Evolutionary conservation across 441 rosid genomes (phyloP).

Genomic region (Corymbia calophylla): DNA sequence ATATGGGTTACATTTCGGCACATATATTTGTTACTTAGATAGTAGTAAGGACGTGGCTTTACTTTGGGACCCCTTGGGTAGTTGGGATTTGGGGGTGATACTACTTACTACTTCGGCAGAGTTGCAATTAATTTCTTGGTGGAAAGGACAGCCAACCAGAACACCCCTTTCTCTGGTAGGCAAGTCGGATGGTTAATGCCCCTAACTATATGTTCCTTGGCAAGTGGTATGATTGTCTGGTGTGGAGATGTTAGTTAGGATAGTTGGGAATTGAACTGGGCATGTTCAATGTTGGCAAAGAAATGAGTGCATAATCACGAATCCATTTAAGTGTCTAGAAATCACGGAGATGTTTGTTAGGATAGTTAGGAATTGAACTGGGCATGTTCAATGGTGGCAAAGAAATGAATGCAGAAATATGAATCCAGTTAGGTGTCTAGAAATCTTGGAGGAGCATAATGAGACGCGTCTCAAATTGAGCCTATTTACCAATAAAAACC

Average conservation of each 20-base stretch:
- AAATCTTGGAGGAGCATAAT: background rate
- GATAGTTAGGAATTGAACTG: background rate
- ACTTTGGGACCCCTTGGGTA: background rate
- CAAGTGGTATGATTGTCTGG: background rate
- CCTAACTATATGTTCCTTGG: background rate
- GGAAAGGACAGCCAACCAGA: background rate
- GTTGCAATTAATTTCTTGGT: background rate
- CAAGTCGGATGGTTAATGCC: background rate
- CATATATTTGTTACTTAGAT: background rate
- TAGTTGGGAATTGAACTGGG: background rate
- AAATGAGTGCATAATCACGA: background rate
- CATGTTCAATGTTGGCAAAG: background rate
- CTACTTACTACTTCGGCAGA: background rate
- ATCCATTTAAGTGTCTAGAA: background rate
- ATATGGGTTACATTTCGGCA: background rate
- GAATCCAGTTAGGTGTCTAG: background rate
- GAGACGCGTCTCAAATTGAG: background rate
- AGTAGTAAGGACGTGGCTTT: background rate
- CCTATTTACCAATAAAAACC: background rate
- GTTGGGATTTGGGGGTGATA: background rate
- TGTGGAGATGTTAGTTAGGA: background rate
- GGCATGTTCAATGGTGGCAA: background rate
- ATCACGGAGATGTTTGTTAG: background rate
- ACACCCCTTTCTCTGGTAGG: background rate
- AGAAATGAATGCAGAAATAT: background rate